These are phyloP conservation scores for Auricularia sp. DNA, from an alignment of 768 basidiomycete genomes.

Conservation along the genomic window DNA sequence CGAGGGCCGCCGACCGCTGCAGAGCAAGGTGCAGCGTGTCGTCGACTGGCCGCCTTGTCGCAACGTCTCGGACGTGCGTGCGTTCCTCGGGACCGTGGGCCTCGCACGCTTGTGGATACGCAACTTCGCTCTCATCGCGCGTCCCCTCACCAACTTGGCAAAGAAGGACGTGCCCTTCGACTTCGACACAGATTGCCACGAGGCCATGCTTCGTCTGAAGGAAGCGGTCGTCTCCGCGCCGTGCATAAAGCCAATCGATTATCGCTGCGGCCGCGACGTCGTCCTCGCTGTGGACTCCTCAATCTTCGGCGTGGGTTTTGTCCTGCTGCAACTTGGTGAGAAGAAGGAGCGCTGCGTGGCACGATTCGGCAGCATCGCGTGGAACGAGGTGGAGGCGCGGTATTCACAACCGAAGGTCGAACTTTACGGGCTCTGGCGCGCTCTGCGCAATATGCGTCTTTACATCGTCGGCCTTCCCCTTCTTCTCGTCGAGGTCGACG, in stretches of 20 bases:
- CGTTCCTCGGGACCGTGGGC: constrained; percentile 17
- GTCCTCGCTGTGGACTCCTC: constrained; percentile 20
- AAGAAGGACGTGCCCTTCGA: constrained; percentile 20
- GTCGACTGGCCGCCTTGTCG: constrained; percentile 15
- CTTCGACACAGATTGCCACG: constrained; percentile 22
- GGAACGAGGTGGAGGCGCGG: constrained; percentile 13
- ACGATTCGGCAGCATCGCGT: constrained; percentile 26
- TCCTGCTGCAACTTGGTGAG: constrained; percentile 18
- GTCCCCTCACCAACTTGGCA: constrained; percentile 13
- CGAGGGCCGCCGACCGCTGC: constrained; percentile 24
- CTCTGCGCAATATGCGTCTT: constrained; percentile 19
- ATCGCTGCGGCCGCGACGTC: constrained; percentile 13
- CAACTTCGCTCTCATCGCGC: constrained; percentile 14
- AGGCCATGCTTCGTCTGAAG: constrained; percentile 22
- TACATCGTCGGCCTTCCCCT: constrained; percentile 8
- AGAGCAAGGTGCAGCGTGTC: constrained; percentile 17
- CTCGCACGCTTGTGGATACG: constrained; percentile 16
- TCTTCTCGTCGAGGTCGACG: constrained; percentile 14
- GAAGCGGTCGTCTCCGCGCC: constrained; percentile 15
- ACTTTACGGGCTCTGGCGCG: constrained; percentile 16
- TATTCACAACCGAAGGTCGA: constrained; percentile 13
- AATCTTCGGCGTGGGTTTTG: constrained; percentile 15
- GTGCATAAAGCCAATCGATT: constrained; percentile 25
- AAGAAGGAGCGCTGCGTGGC: constrained; percentile 16
- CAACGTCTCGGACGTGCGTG: constrained; percentile 16